Base-by-base conservation (phyloP, 2,329 filamentous ascomycete genomes). In the Rhinocladiella similis region DNA sequence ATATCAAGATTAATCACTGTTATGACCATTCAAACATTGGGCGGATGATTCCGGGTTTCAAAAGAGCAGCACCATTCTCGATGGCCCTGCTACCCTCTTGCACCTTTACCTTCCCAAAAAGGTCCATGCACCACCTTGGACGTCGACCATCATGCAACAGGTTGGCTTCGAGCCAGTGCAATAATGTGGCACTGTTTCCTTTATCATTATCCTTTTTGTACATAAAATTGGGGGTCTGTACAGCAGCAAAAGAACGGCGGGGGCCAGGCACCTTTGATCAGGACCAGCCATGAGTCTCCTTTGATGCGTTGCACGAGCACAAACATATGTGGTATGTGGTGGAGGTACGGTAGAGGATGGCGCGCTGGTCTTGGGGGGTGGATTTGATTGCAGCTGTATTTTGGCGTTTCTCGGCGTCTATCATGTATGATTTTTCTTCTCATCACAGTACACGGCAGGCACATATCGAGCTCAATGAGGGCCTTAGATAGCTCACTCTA, bases 161-260 rank as follows among this genome's bases (percentile, higher is more conserved):
- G 53, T 48, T 47, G 27, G 43, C 25, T 49, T 49, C 47, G 13
- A 14, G 4, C 27, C 13, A 51, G 47, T 18, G 25, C 49, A 33
- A 50, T 25, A 47, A 50, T 38, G 42, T 18, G 9, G 16, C n/a
- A 39, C 38, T 54, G 35, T 35, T 25, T 42, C 36, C 39, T 49
- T 47, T 29, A 41, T 48, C n/a, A 25, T 36, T 55, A 48, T 57
- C 47, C 7, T 49, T 43, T 42, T 29, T 62, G 59, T 62, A 62
- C 59, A 62, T 59, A 62, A 54, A 57, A 56, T 43, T 18, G 20
- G 42, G 56, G 53, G 39, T 50, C 42, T 62, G 59, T 62, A 62
- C 59, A 62, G 59, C 59, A 62, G 46, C 48, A 54, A 53, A 51
- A 60, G 52, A 52, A 57, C 29, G 36, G 51, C 33, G 25, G 55